Percentiles rank a stretch among this genome's conserved stretches.
Conservation (phyloP, 2,329 filamentous ascomycete species). For the Exserohilum turcica region DNA sequence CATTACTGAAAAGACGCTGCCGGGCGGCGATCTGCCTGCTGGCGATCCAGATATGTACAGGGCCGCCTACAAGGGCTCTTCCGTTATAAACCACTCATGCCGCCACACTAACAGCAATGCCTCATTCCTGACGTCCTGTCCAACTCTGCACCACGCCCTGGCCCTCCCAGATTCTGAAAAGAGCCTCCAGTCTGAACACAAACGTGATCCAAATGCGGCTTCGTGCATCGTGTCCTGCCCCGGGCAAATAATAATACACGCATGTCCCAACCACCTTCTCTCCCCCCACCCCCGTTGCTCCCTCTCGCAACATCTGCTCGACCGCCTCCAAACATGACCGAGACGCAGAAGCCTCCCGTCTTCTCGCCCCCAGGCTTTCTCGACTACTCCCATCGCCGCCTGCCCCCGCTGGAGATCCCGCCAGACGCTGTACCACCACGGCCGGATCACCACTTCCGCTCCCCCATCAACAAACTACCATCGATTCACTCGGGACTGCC, state of each 20-base stretch:
- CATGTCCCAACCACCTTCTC: conserved; percentile 51
- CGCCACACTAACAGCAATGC: conserved; percentile 47
- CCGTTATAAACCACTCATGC: conserved; percentile 47
- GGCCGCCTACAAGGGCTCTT: conserved; percentile 37
- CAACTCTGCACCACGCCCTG: conserved; percentile 47
- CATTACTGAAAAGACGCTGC: conserved; percentile 43
- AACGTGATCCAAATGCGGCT: conserved; percentile 48
- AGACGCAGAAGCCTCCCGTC: conserved; percentile 51
- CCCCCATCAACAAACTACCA: conserved; percentile 46
- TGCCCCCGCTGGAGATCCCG: conserved; percentile 49
- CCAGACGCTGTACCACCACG: conserved; percentile 46
- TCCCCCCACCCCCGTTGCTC: conserved; percentile 50
- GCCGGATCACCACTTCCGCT: conserved; percentile 47
- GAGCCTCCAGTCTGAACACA: conserved; percentile 45
- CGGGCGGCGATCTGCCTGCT: conserved; percentile 45
- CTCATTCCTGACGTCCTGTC: conserved; percentile 48
- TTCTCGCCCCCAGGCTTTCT: conserved; percentile 50
- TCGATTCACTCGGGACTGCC: conserved; percentile 44
- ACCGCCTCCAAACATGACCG: conserved; percentile 51
- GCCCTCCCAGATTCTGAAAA: conserved; percentile 40
- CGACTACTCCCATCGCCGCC: conserved; percentile 47
- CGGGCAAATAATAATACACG: conserved; percentile 51
- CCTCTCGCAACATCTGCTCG: conserved; percentile 47
- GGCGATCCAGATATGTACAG: conserved; percentile 49
- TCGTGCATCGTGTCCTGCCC: conserved; percentile 48